Evolutionary conservation across 1,284 basidiomycete genomes (phyloP), one percentile per base, ranked within the genome.

Genomic region (Cryptococcus jaspeensis): DNA sequence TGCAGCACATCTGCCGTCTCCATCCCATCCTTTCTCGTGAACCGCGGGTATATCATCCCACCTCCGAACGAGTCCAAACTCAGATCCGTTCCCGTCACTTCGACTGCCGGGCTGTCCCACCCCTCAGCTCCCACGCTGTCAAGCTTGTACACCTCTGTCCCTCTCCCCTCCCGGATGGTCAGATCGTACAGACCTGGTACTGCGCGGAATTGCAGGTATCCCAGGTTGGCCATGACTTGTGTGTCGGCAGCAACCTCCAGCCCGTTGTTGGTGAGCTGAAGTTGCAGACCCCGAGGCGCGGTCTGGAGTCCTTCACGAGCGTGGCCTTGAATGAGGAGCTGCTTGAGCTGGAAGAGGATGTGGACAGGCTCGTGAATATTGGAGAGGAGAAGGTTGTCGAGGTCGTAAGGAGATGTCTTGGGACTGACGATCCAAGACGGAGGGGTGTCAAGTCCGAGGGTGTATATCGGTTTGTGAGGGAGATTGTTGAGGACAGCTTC

Each of bases 201-300:
- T 2, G 90, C 89, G 70, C 92, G 92, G 81, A 99, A 93, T 75
- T 99, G 96, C 61, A 97, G 81, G 76, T 99, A 99, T 3, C 95
- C 96, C 9, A 98, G 80, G 71, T 98, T 99, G 5, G 90, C 92
- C 66, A 97, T 92, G 45, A 98, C 88, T 60, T 85, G 87, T 0
- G 90, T 92, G 65, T 94, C 91, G 16, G 87, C 88, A 6, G 90
- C 82, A 0, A 84, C 80, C 0, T 73, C 73, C 54, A 83, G 76
- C 20, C 79, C 78, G 45, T 60, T 59, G 5, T 78, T 79, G 6
- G 83, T 79, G 1, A 95, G 83, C 67, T 96, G 89, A 1, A 97
- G 81, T 70, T 92, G 92, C 1, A 93, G 79, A 4, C 92, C 92
- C 15, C 91, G 84, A 0, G 92, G 91, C 2, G 92, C 86, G 5